Evolutionary conservation across 139 green algal species (phyloP).

Genomic region (Diplosphaera chodatii): DNA sequence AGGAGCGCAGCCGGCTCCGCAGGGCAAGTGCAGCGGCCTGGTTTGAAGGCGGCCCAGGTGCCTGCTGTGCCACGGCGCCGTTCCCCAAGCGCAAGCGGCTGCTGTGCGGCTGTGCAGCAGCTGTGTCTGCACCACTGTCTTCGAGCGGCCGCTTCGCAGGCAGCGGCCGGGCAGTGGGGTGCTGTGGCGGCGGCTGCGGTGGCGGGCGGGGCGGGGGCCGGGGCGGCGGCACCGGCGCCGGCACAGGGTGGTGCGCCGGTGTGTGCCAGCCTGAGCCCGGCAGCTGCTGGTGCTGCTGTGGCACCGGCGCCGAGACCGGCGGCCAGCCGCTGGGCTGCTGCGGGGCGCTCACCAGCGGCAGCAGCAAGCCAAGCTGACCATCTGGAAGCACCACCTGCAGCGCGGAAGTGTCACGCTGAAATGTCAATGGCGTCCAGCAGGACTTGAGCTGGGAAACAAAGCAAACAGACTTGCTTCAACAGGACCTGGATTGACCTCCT

Average conservation of each 20-base stretch:
- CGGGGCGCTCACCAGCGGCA: background rate
- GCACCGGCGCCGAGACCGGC: background rate
- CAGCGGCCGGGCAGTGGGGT: background rate
- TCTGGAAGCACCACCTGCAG: background rate
- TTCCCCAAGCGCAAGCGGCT: too few species aligned
- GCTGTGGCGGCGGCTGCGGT: conserved; percentile 1
- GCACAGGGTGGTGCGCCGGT: too few species aligned
- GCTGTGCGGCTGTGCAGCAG: too few species aligned
- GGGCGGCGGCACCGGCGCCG: background rate
- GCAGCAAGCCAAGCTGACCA: background rate
- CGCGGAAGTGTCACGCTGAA: too few species aligned
- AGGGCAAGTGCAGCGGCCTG: background rate
- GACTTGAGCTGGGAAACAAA: too few species aligned
- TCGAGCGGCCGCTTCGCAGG: background rate
- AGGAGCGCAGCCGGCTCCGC: background rate
- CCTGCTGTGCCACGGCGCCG: background rate
- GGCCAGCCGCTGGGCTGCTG: background rate
- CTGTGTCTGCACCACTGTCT: background rate
- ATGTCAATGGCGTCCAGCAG: too few species aligned
- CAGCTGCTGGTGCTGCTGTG: too few species aligned
- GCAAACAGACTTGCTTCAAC: too few species aligned
- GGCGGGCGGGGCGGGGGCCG: background rate
- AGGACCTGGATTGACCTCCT: too few species aligned
- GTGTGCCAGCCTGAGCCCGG: too few species aligned
- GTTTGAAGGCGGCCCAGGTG: background rate